Conservation (phyloP, 176 grass and related monocot genomes). For the Oryza australiensis region DNA sequence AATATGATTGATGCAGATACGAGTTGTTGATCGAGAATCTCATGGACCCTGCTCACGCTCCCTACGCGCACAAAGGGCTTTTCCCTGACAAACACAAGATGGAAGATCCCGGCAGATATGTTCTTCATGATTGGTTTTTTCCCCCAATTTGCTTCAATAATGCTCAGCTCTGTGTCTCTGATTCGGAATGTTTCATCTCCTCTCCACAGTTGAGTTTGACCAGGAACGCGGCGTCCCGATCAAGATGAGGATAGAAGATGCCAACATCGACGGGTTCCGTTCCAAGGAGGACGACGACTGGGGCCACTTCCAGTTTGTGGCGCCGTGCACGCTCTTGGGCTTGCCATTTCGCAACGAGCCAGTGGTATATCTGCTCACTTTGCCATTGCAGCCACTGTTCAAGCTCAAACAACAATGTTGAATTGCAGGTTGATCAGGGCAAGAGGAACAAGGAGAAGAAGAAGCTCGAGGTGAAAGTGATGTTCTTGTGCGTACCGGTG, state of each 20-base stretch:
- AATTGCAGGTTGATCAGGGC: not conserved
- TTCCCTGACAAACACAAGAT: conserved; percentile 36
- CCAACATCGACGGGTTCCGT: conserved; percentile 46
- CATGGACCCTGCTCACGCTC: conserved; percentile 82
- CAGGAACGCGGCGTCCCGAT: conserved; percentile 62
- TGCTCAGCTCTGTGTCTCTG: too few relatives aligned
- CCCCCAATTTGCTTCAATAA: not conserved
- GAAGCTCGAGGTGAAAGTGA: conserved; percentile 28
- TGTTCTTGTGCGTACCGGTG: conserved; percentile 83
- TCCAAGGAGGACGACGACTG: too few relatives aligned
- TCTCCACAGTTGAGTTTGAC: conserved; percentile 71
- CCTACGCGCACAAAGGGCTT: conserved; percentile 77
- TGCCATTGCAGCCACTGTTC: too few relatives aligned
- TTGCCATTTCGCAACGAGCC: too few relatives aligned
- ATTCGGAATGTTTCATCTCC: conserved; percentile 1
- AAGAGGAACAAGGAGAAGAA: not conserved
- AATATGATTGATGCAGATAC: conserved; percentile 40
- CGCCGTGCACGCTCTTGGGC: too few relatives aligned
- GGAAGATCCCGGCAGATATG: conserved; percentile 81
- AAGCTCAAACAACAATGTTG: too few relatives aligned
- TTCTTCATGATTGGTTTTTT: conserved; percentile 8
- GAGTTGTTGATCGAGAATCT: conserved; percentile 86
- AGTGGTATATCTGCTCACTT: too few relatives aligned
- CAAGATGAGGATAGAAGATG: conserved; percentile 56
- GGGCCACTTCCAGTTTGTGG: too few relatives aligned